phyloP scores from a whole-genome alignment of 306 rosid species.

The Ziziphus jujuba region DNA sequence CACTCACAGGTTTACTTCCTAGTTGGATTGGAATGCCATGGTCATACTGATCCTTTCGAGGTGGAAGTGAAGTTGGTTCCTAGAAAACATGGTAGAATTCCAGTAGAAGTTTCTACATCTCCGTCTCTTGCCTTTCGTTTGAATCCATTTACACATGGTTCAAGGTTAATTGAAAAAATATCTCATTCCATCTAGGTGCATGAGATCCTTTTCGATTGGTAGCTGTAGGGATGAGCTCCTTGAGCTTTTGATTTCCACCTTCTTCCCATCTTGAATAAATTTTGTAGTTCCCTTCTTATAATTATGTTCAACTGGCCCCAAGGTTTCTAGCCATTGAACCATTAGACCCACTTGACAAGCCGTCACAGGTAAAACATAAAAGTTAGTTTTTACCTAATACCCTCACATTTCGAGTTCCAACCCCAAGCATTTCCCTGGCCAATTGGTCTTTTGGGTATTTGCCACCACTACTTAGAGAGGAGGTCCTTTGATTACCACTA shows the following conservation, averaged over 20 bases:
- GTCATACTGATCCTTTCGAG: too few species aligned
- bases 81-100: too few species aligned
- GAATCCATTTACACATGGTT: too few species aligned
- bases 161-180: background rate
- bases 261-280: background rate
- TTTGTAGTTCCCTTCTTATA: background rate
- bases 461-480: background rate
- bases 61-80: too few species aligned
- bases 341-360: background rate
- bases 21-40: too few species aligned
- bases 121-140: too few species aligned
- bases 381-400: background rate
- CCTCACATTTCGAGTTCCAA: background rate
- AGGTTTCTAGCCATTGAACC: background rate
- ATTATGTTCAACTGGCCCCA: background rate
- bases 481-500: background rate
- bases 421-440: background rate
- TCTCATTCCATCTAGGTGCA: background rate
- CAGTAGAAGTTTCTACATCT: too few species aligned
- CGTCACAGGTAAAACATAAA: background rate
- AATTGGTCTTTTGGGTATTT: background rate
- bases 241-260: background rate
- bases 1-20: too few species aligned
- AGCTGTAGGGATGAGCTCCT: background rate
- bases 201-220: background rate